Base-by-base conservation (phyloP, 441 rosid species). In the Aleurites moluccanus region DNA sequence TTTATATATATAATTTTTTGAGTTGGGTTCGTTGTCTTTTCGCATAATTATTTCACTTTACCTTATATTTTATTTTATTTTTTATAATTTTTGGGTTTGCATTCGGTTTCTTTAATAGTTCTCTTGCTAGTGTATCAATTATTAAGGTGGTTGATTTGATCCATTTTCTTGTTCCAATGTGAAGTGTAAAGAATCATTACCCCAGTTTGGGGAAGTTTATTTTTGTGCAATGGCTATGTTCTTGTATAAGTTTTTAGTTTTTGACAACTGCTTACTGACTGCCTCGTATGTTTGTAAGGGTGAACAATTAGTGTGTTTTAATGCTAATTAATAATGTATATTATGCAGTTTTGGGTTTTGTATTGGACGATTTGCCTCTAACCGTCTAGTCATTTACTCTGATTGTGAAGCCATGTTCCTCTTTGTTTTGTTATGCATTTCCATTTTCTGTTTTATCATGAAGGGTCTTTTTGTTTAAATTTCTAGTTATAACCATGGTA, bases 1-100 rank as follows among this genome's bases (percentile, higher is more conserved):
- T 61, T 59, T 42, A 42, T n/a, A n/a, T n/a, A 16, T 45, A 0
- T 35, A 15, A 33, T 1, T 21, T 15, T 69, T 61, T 35, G 52
- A 18, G 79, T 53, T 76, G 40, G 79, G 65, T 76, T 64, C n/a
- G 18, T 38, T 63, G 75, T 70, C 79, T 76, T 70, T 61, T 70
- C 70, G 23, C 47, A 21, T 45, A 9, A 16, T 38, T 15, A 11
- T 71, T 68, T 59, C 72, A 59, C 44, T 57, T 67, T 20, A 47
- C 52, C 21, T 67, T 25, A 67, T 57, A 45, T 6, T 67, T 30
- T 5, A 1, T 47, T 35, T 53, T 27, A 14, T 42, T 25, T 64
- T 10, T 9, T 2, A 45, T 23, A 35, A 10, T 33, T 40, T 35
- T 10, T n/a, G 13, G 38, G 27, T 56, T 27, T 47, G 45, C 50